These are phyloP conservation scores for Fusarium irregulare DNA, from an alignment of 2,329 filamentous ascomycete genomes.

Conservation along the genomic window DNA sequence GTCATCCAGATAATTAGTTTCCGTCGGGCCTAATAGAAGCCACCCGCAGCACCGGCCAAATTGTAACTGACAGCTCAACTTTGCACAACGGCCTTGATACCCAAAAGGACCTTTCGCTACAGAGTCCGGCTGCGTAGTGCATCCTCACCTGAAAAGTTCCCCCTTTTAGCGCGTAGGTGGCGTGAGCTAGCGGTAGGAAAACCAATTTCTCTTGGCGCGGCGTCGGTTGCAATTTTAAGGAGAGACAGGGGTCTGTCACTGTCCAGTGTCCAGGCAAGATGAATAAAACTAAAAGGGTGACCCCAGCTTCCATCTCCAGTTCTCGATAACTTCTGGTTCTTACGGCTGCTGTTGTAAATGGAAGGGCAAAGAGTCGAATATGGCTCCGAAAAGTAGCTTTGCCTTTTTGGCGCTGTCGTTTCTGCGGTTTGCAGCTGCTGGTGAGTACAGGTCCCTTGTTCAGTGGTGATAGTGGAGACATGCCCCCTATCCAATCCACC, in stretches of 20 bases:
- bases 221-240: conserved; percentile 26
- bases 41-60: conserved; percentile 1
- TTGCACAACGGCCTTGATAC: conserved; percentile 15
- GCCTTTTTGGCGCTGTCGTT: conserved; percentile 42
- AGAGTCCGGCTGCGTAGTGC: neutral
- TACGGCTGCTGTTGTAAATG: conserved; percentile 26
- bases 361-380: conserved; percentile 37
- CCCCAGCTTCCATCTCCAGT: neutral
- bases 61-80: neutral
- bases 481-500: neutral
- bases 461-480: neutral
- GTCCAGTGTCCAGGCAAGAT: conserved; percentile 31
- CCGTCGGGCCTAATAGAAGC: neutral
- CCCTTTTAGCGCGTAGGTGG: conserved; percentile 39
- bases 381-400: conserved; percentile 43
- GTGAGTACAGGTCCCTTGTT: conserved; percentile 22
- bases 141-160: neutral
- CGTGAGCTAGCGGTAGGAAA: conserved; percentile 38
- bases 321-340: conserved; percentile 17
- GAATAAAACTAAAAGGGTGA: conserved; percentile 41
- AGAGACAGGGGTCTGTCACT: conserved; percentile 18
- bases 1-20: neutral
- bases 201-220: conserved; percentile 30
- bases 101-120: conserved; percentile 14
- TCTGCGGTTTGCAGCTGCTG: conserved; percentile 40